Evolutionary conservation across 495 filamentous ascomycete genomes (phyloP).

Genomic region (Aspergillus nidulans): DNA sequence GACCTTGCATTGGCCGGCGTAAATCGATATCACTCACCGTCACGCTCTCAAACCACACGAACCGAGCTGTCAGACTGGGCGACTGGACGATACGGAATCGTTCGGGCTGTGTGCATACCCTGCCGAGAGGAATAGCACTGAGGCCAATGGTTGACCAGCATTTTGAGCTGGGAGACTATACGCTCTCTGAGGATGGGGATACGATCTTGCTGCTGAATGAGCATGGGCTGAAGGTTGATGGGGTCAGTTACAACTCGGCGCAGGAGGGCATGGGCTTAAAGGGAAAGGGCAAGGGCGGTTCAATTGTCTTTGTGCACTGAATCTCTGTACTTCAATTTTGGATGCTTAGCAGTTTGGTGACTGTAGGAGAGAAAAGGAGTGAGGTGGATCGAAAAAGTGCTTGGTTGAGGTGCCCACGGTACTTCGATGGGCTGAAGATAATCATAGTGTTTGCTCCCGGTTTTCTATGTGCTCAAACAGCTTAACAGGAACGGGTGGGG

Average conservation of each 20-base stretch:
- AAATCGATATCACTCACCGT: background rate
- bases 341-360: no score
- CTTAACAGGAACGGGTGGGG: no score
- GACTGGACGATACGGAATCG: background rate
- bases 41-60: background rate
- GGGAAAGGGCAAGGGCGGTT: background rate
- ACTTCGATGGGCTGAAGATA: no score
- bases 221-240: constrained; percentile 2
- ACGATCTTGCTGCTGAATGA: background rate
- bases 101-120: background rate
- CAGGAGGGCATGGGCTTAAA: background rate
- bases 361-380: no score
- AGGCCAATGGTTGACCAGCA: background rate
- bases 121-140: background rate
- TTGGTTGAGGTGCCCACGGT: no score
- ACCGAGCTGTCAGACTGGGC: background rate
- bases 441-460: no score
- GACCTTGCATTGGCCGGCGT: no score
- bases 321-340: no score
- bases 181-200: background rate
- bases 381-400: no score
- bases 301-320: background rate
- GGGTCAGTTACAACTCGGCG: constrained; percentile 1
- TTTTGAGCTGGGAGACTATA: background rate
- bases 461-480: no score